A percentile compares a stretch with the other conserved stretches of the same genome.
phyloP scores from a whole-genome alignment of 1,284 basidiomycete genomes.

The Amylostereum areolatum region DNA sequence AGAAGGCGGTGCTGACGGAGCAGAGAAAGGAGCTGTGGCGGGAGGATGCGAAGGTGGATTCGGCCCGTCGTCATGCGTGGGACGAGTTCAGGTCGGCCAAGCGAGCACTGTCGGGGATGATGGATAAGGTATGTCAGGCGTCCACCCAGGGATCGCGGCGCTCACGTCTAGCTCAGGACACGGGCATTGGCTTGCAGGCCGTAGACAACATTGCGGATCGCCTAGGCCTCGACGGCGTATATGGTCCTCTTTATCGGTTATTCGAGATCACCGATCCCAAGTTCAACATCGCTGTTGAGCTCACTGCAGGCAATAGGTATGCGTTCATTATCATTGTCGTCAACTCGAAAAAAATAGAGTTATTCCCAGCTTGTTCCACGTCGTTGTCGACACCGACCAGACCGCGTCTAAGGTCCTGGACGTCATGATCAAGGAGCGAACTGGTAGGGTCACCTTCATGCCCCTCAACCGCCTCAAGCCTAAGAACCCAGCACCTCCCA shows the following conservation, averaged over 20 bases:
- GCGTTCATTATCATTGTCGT: conserved; percentile 6
- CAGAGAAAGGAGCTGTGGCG: conserved; percentile 92
- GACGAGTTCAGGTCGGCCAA: conserved; percentile 82
- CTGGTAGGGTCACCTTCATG: conserved; percentile 96
- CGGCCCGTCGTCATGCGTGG: conserved; percentile 68
- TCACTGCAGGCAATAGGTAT: conserved; percentile 91
- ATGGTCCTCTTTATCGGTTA: conserved; percentile 91
- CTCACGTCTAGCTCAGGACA: conserved; percentile 54
- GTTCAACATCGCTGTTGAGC: conserved; percentile 91
- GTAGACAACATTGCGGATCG: conserved; percentile 79
- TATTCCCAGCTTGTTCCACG: conserved; percentile 79
- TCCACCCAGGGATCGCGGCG: neutral
- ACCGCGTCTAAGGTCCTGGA: conserved; percentile 88
- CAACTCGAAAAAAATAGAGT: conserved; percentile 1
- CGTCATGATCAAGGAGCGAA: conserved; percentile 88
- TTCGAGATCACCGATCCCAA: conserved; percentile 87
- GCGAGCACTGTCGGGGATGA: conserved; percentile 79
- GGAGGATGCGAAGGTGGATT: conserved; percentile 86
- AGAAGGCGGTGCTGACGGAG: conserved; percentile 71
- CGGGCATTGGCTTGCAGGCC: conserved; percentile 79
- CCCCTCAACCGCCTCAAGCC: conserved; percentile 95
- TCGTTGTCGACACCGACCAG: conserved; percentile 94
- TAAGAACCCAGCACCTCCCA: conserved; percentile 61
- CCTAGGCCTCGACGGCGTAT: conserved; percentile 66
- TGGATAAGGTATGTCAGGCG: conserved; percentile 77